A percentile compares a stretch with the other conserved stretches of the same genome.
These are phyloP conservation scores for Entomophthora muscae DNA, from an alignment of 371 early-diverging fungal species.

Conservation along the genomic window DNA sequence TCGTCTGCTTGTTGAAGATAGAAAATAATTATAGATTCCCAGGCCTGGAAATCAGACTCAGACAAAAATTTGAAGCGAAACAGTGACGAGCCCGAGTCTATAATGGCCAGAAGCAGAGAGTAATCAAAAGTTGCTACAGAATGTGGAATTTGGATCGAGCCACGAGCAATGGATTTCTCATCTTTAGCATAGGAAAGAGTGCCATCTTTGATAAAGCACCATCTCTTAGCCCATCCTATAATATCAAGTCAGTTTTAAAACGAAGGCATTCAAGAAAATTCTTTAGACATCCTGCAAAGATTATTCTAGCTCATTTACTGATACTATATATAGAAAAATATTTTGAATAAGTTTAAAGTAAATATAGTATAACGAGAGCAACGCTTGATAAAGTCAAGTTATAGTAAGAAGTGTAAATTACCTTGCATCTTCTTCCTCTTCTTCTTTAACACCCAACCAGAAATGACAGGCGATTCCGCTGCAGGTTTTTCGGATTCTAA, in stretches of 20 bases:
- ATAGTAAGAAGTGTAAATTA: too few species aligned
- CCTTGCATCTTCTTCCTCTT: slow-evolving; percentile 79
- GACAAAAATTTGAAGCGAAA: slow-evolving; percentile 63
- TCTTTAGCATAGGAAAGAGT: slow-evolving; percentile 46
- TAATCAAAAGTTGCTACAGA: slow-evolving; percentile 44
- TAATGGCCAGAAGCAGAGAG: slow-evolving; percentile 54
- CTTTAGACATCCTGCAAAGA: too few species aligned
- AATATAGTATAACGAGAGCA: too few species aligned
- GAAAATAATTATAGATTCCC: slow-evolving; percentile 29
- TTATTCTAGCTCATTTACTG: too few species aligned
- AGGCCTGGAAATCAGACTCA: slow-evolving; percentile 40
- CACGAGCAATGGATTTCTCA: slow-evolving; percentile 46
- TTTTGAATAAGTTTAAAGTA: too few species aligned
- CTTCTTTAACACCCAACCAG: slow-evolving; percentile 72
- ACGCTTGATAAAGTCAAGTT: too few species aligned
- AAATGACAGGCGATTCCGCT: slow-evolving; percentile 15
- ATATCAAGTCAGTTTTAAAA: background rate
- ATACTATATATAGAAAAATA: too few species aligned
- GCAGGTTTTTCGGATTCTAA: background rate
- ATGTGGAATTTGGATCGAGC: slow-evolving; percentile 46
- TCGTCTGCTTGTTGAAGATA: slow-evolving; percentile 13
- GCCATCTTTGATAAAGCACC: slow-evolving; percentile 43
- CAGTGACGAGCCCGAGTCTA: slow-evolving; percentile 69
- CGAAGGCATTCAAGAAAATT: too few species aligned
- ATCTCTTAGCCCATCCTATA: slow-evolving; percentile 61